Base-by-base conservation (phyloP, 2,329 filamentous ascomycete species). In the Epichloe sylvatica region DNA sequence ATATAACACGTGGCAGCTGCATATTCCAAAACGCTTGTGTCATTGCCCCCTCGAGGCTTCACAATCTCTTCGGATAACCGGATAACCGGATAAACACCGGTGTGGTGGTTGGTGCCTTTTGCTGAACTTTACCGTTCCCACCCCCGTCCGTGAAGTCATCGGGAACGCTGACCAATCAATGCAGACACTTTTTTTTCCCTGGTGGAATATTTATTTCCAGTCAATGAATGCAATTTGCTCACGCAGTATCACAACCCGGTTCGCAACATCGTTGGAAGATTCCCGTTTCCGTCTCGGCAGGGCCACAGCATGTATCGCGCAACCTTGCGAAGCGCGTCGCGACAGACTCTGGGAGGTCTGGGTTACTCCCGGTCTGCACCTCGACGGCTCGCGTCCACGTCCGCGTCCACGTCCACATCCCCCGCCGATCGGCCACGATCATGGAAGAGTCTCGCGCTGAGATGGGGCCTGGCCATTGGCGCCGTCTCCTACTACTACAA, bases 401-500 rank as follows among this genome's bases (percentile, higher is more conserved):
- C 63, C 17, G 2, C 17, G 17, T 19, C 17, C 17, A 19, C 73
- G 54, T 78, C 75, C 50, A 78, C 69, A 6, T 52, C 63, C 12
- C 64, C 83, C 3, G 73, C 79, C 56, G 71, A 78, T 61, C 86
- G 81, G 70, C 80, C 80, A 59, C 73, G 87, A 64, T 85, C 81
- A 64, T 95, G 87, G 86, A 94, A 90, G 76, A 84, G 81, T 65
- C 75, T 81, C 47, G 75, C 75, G 4, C 64, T 78, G 59, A 78
- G 91, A 71, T 84, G 88, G 78, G 86, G 81, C 56, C 63, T 92
- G 50, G 90, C 87, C 0, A 75, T 73, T 52, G 87, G 77, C 19
- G 81, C 83, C 43, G 70, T 97, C 46, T 30, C 7, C 25, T 98
- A 97, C 71, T 96, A 86, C 68, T 98, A 97, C 68, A 94, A 89